Evolutionary conservation across 2,329 filamentous ascomycete species (phyloP), one percentile per base, ranked within the genome.

Genomic region (Colletotrichum viniferum): DNA sequence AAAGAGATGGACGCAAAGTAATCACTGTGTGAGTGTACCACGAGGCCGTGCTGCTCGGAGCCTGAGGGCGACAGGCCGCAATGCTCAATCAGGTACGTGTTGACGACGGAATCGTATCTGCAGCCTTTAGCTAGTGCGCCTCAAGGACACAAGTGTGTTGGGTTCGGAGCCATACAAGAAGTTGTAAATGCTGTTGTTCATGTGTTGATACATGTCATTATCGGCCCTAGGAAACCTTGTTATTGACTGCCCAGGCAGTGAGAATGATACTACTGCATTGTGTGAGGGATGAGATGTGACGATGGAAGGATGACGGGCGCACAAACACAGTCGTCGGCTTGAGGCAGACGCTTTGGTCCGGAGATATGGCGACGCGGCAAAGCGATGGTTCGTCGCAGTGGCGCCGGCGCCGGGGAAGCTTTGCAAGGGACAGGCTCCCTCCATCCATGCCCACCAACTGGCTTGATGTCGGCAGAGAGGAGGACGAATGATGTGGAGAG

Each of bases 161-260:
- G 7, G 55, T 60, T 48, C 18, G 65, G n/a, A 64, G 48, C 16
- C 87, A 82, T 83, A 93, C 89, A 97, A 89, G 77, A 94, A 93
- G 80, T 94, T 94, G 85, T 98, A 98, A 69, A 97, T 90, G 55
- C 93, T 94, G 82, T 98, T 98, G 86, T 98, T 98, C 88, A 98
- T 92, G 83, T 98, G 96, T 76, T 95, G 90, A 84, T 97, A 98
- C 94, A 97, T 97, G 86, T 98, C 96, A 82, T 98, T 98, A 85
- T 98, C 96, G 83, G 92, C 93, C 95, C 95, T 96, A 73, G 26
- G 70, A 74, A 71, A 76, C 62, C 58, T 70, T 61, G 73, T 77
- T 69, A 76, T 62, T 60, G 64, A 73, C 61, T 73, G 52, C 24
- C 30, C 61, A 43, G 63, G 52, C 65, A 63, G 30, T 34, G 43